Conservation (phyloP, 768 basidiomycete species). For the Gautieria morchelliformis region DNA sequence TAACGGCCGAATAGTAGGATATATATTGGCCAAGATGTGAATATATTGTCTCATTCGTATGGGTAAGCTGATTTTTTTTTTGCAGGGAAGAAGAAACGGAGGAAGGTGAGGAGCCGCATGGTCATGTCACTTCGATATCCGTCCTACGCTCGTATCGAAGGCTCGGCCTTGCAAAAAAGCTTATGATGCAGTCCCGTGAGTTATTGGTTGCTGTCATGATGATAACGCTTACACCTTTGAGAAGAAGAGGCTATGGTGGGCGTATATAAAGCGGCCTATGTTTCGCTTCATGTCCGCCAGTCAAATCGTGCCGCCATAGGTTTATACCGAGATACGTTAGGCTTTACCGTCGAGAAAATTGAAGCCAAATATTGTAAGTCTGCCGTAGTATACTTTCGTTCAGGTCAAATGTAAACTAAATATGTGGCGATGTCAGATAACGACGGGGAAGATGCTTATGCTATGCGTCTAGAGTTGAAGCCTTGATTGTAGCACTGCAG, state of each 20-base stretch:
- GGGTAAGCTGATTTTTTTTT: neutral
- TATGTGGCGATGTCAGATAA: slow-evolving; percentile 48
- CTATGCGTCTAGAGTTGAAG: slow-evolving; percentile 66
- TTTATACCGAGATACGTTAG: slow-evolving; percentile 37
- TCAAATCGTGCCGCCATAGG: slow-evolving; percentile 39
- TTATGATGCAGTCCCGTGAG: slow-evolving; percentile 37
- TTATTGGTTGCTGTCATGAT: neutral
- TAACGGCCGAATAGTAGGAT: slow-evolving; percentile 85
- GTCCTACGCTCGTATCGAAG: slow-evolving; percentile 38
- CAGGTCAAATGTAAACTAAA: too few species aligned
- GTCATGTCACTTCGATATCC: slow-evolving; percentile 43
- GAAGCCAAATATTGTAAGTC: slow-evolving; percentile 35
- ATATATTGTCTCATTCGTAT: slow-evolving; percentile 10
- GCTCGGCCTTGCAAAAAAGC: slow-evolving; percentile 37
- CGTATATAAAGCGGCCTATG: slow-evolving; percentile 32
- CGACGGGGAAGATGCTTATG: slow-evolving; percentile 91
- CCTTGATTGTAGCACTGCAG: neutral
- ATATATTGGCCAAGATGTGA: slow-evolving; percentile 93
- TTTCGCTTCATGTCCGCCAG: slow-evolving; percentile 36
- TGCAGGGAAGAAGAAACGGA: slow-evolving; percentile 27
- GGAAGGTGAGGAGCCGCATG: slow-evolving; percentile 28
- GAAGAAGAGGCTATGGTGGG: slow-evolving; percentile 37
- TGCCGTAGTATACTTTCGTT: neutral
- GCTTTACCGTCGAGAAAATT: slow-evolving; percentile 34
- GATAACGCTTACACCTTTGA: neutral